Evolutionary conservation across 768 basidiomycete genomes (phyloP).

Genomic region (Psilocybe azurescens): DNA sequence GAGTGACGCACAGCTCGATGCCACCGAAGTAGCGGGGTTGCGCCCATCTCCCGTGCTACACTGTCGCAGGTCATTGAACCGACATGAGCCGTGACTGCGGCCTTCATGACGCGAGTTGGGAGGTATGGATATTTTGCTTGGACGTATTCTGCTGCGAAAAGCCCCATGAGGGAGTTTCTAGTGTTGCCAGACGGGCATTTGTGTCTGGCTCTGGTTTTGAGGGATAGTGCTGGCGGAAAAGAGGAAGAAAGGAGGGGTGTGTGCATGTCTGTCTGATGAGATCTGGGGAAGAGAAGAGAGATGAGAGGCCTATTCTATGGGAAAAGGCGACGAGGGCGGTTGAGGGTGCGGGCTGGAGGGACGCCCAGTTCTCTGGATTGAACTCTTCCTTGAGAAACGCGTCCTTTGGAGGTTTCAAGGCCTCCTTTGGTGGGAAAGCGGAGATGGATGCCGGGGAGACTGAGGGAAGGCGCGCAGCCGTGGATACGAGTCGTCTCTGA

Average conservation of each 20-base stretch:
- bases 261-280: slow-evolving; percentile 78
- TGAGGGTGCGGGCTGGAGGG: slow-evolving; percentile 71
- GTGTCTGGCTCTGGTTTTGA: slow-evolving; percentile 57
- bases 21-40: slow-evolving; percentile 80
- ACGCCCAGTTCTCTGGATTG: slow-evolving; percentile 71
- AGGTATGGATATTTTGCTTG: slow-evolving; percentile 85
- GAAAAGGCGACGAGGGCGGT: slow-evolving; percentile 78
- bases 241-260: slow-evolving; percentile 68
- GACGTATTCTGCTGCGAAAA: slow-evolving; percentile 88
- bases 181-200: slow-evolving; percentile 75
- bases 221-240: slow-evolving; percentile 63
- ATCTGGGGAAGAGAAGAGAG: slow-evolving; percentile 57
- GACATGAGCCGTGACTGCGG: slow-evolving; percentile 90
- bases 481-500: slow-evolving; percentile 53
- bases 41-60: slow-evolving; percentile 88
- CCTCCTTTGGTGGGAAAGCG: slow-evolving; percentile 68
- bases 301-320: slow-evolving; percentile 74
- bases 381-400: slow-evolving; percentile 47
- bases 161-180: slow-evolving; percentile 89
- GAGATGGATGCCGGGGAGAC: slow-evolving; percentile 60
- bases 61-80: slow-evolving; percentile 83
- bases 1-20: slow-evolving; percentile 65
- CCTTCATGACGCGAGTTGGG: slow-evolving; percentile 90
- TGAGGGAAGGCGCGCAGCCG: slow-evolving; percentile 54
- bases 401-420: slow-evolving; percentile 34